Evolutionary conservation across 345 rosid species (phyloP).

Genomic region (Eucalyptus marginata): DNA sequence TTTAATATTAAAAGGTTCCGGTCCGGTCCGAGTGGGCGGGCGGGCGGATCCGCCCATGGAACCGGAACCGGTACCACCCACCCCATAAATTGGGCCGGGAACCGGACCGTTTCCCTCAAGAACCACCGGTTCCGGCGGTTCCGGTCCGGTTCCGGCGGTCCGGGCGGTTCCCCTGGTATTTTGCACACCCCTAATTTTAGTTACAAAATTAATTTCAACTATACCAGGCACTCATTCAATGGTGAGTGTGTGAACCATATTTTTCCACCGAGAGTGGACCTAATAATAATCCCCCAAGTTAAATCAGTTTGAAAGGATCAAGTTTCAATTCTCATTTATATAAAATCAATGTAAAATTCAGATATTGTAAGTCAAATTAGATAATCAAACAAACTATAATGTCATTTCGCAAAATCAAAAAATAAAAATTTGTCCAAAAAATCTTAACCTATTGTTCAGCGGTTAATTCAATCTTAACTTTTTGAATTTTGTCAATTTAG

Average conservation of each 20-base stretch:
- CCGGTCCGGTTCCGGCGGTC: too few species aligned
- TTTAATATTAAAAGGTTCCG: too few species aligned
- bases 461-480: accelerated
- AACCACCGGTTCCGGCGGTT: too few species aligned
- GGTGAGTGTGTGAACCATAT: background rate
- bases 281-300: background rate
- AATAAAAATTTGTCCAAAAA: background rate
- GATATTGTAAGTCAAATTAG: background rate
- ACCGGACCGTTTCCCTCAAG: too few species aligned
- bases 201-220: background rate
- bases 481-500: accelerated
- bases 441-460: accelerated
- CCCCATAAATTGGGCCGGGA: too few species aligned
- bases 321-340: background rate
- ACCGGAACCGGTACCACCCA: too few species aligned
- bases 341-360: background rate
- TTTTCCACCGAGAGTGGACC: background rate
- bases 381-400: background rate
- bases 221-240: background rate
- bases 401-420: background rate
- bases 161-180: too few species aligned
- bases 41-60: too few species aligned
- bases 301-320: background rate
- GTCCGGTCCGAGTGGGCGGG: too few species aligned
- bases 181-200: too few species aligned